Base-by-base conservation (phyloP, 2,329 filamentous ascomycete species). In the Nothophaeocryptopus gaeumannii region DNA sequence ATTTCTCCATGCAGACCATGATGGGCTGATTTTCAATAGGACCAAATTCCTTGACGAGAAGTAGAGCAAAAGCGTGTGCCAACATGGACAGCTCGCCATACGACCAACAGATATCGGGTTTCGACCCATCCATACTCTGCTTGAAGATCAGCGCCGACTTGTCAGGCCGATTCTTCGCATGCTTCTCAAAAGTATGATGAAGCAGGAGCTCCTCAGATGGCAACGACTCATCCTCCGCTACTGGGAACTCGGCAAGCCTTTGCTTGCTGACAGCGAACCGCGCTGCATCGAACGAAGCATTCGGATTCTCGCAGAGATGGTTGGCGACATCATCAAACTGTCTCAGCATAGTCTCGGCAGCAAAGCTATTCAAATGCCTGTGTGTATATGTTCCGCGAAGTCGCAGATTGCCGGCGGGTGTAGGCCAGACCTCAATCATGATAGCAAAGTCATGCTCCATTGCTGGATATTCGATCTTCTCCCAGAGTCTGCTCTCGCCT, bases 1-100 rank as follows among this genome's bases (percentile, higher is more conserved):
- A 89, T 63, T 91, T 92, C 16, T 89, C 79, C 78, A 93, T 83
- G 34, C 85, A 73, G 33, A 95, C 78, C 29, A 82, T 83, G 13
- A 93, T 72, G 8, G 88, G 70, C 11, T 81, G 73, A 14, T 52
- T 52, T 14, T 29, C 36, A 5, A 51, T 31, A 3, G 51, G 68
- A 2, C 63, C 70, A 35, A 65, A 60, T 5, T 82, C 78, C 1
- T 74, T 66, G 1, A 66, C 54, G 0, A 77, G 70, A 0, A 77
- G 76, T 1, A 68, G 62, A 2, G 70, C 58, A 9, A 72, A 58
- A 26, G 71, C 70, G 56, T 89, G 88, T 1, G 85, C 81, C 38
- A 69, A 70, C 1, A 59, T 59, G 61, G 90, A 86, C 3, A 95
- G 72, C 29, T 82, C 70, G 3, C 59, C 58, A 60, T 89, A 95